phyloP scores from a whole-genome alignment of 345 rosid genomes.

The Hirschfeldia incana region DNA sequence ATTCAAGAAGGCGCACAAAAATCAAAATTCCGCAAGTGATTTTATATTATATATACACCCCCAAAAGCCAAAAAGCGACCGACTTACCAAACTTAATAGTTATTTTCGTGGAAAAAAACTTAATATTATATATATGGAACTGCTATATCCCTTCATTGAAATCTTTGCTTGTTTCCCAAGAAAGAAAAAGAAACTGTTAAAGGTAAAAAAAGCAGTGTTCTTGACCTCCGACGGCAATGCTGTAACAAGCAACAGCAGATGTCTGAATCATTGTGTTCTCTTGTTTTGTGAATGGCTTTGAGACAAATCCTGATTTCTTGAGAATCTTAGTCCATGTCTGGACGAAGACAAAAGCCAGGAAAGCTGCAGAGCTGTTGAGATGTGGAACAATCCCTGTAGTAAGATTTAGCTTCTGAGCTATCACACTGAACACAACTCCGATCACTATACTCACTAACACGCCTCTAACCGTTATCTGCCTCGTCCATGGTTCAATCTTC shows the following conservation, averaged over 20 bases:
- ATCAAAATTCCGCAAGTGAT: background rate
- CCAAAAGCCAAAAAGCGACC: background rate
- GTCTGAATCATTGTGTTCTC: slow-evolving; percentile 97
- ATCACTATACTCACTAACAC: slow-evolving; percentile 67
- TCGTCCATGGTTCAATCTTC: slow-evolving; percentile 61
- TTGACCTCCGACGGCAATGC: slow-evolving; percentile 91
- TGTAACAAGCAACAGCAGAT: slow-evolving; percentile 90
- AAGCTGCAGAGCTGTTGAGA: slow-evolving; percentile 89
- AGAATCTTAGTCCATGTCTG: slow-evolving; percentile 81
- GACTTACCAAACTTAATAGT: background rate
- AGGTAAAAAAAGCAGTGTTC: background rate
- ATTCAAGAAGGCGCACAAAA: background rate
- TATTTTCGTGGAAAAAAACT: background rate
- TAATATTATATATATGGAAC: background rate
- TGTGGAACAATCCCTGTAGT: slow-evolving; percentile 72
- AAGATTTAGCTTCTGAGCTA: slow-evolving; percentile 83
- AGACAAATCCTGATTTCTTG: slow-evolving; percentile 58
- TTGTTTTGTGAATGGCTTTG: slow-evolving; percentile 81
- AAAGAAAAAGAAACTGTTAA: background rate
- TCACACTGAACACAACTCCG: slow-evolving; percentile 73
- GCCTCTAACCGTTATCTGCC: slow-evolving; percentile 76
- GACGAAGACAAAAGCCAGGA: slow-evolving; percentile 68
- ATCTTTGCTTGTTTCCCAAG: slow-evolving; percentile 15
- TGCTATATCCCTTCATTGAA: background rate
- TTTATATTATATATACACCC: slow-evolving; percentile 7